Evolutionary conservation across 441 rosid species (phyloP), one percentile per base, ranked within the genome.

Genomic region (Erodium moschatum): DNA sequence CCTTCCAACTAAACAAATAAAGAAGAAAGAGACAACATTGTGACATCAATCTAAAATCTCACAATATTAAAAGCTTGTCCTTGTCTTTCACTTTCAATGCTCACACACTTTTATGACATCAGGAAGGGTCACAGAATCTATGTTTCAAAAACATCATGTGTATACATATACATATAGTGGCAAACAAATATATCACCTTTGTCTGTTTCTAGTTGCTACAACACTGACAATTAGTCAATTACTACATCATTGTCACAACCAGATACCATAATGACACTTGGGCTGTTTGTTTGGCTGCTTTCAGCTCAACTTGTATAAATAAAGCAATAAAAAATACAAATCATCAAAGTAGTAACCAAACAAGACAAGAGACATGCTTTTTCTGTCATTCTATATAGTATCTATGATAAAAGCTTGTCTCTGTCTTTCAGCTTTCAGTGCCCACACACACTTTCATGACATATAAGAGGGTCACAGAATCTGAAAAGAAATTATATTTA

Each of bases 361-460:
- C 15, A 48, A n/a, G 54, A 40, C n/a, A 48, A 48, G 6, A 48
- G 54, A 48, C 54, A 48, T 2, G 54, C 16, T 48, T 48, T 48
- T 46, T 48, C 54, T 48, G 54, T 2, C 16, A 48, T 12, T 48
- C 6, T 12, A 48, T 48, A 48, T 48, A 12, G 54, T 48, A 58
- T 58, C 63, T 21, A 58, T 27, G 10, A 58, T 58, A 58, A 58
- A 58, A 58, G 63, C 63, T 58, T 58, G 29, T 58, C 63, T 58
- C 19, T 58, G 63, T 58, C 63, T 21, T 58, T 20, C 9, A 58
- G 63, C 63, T 58, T 58, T 58, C 63, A 58, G 16, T 56, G 24
- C 62, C 18, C 27, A 58, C 13, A 48, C 16, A 54, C 58, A 5
- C 18, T 56, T 56, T 56, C 12, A 6, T 18, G 18, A 56, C 62